phyloP scores from a whole-genome alignment of 495 filamentous ascomycete genomes.

The Lepidopterella palustris region DNA sequence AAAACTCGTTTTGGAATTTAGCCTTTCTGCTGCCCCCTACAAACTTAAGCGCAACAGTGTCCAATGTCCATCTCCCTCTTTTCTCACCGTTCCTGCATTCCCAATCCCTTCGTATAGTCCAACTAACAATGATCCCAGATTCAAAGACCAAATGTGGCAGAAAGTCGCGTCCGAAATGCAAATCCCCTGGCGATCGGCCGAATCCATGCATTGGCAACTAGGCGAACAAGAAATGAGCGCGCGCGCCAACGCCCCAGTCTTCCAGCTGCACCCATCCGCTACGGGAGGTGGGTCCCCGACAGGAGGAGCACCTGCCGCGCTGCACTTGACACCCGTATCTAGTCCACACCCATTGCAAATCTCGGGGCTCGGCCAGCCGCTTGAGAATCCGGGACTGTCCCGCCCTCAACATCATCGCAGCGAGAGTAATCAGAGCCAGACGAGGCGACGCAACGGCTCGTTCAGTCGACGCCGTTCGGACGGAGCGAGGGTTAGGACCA shows the following conservation, averaged over 20 bases:
- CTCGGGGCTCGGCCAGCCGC: neutral
- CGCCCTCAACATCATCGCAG: constrained; percentile 24
- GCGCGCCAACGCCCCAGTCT: constrained; percentile 39
- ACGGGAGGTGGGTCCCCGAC: constrained; percentile 1
- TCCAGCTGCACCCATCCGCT: constrained; percentile 33
- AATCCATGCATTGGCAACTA: constrained; percentile 97
- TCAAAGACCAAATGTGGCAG: constrained; percentile 96
- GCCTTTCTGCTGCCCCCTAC: neutral
- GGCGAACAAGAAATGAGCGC: constrained; percentile 85
- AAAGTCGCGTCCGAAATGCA: constrained; percentile 89
- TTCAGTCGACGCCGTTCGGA: constrained; percentile 18
- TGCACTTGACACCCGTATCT: neutral
- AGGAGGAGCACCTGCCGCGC: neutral
- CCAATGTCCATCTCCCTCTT: neutral
- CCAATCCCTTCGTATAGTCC: neutral
- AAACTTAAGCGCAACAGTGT: neutral
- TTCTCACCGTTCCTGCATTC: neutral
- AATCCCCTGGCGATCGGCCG: constrained; percentile 92
- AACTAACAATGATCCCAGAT: constrained; percentile 47
- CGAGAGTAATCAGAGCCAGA: constrained; percentile 17
- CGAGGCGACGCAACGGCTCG: constrained; percentile 21
- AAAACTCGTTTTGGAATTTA: neutral
- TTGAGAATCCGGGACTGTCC: constrained; percentile 1
- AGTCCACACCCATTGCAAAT: neutral
- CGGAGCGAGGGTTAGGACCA: constrained; percentile 16